phyloP scores from a whole-genome alignment of 1,139 yeast species.

The Diutina sp. region DNA sequence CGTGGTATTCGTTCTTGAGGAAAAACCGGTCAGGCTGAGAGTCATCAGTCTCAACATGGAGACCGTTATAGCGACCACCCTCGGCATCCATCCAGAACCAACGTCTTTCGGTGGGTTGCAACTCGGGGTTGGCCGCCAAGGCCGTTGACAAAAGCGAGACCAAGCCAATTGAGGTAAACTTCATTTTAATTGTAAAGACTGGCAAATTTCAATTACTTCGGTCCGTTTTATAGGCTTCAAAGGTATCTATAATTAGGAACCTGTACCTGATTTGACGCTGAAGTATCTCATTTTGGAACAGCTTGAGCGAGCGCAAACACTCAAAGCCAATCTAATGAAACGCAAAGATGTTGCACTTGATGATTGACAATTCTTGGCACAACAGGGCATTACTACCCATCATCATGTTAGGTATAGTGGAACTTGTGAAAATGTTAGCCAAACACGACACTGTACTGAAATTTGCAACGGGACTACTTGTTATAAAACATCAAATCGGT shows the following conservation, averaged over 20 bases:
- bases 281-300: too few relatives aligned
- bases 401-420: too few relatives aligned
- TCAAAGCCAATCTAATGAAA: too few relatives aligned
- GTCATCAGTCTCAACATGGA: background rate
- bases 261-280: background rate
- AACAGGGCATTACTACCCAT: too few relatives aligned
- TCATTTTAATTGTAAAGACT: background rate
- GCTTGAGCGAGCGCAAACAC: too few relatives aligned
- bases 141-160: background rate
- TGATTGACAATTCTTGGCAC: too few relatives aligned
- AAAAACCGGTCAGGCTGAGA: background rate
- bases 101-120: background rate
- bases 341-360: too few relatives aligned
- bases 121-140: background rate
- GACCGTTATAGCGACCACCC: background rate
- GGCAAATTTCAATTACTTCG: background rate
- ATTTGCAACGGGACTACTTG: too few relatives aligned
- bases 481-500: too few relatives aligned
- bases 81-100: background rate
- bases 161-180: background rate
- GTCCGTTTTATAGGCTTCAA: background rate
- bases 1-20: background rate
- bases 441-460: too few relatives aligned
- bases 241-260: background rate
- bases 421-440: too few relatives aligned